These are phyloP conservation scores for Coniochaeta pulveracea DNA, from an alignment of 2,329 filamentous ascomycete species.

Conservation along the genomic window DNA sequence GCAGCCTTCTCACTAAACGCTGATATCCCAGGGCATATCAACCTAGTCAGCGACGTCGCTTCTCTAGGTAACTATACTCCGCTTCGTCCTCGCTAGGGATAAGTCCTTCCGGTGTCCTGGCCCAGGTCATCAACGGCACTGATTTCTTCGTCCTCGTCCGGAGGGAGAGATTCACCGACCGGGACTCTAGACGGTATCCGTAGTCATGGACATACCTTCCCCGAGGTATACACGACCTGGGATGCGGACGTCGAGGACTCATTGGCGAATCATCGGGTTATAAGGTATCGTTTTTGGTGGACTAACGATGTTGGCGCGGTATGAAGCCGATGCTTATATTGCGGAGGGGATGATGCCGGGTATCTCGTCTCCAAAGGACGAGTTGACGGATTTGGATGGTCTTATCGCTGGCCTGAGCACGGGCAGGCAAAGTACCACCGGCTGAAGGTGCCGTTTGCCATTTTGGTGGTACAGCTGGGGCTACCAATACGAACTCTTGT, in stretches of 20 bases:
- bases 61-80: slow-evolving; percentile 50
- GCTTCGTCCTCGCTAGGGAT: slow-evolving; percentile 35
- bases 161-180: slow-evolving; percentile 45
- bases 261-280: slow-evolving; percentile 48
- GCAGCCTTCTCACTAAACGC: slow-evolving; percentile 24
- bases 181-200: slow-evolving; percentile 41
- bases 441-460: slow-evolving; percentile 3
- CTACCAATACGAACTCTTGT: slow-evolving; percentile 4
- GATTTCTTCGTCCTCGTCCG: slow-evolving; percentile 56
- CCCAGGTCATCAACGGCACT: slow-evolving; percentile 43
- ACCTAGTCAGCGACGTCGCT: slow-evolving; percentile 49
- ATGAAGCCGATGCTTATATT: slow-evolving; percentile 46
- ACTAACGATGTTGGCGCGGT: slow-evolving; percentile 39
- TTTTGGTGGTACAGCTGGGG: slow-evolving; percentile 4
- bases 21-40: slow-evolving; percentile 24
- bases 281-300: slow-evolving; percentile 47
- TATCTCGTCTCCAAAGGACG: too few relatives aligned
- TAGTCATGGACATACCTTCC: slow-evolving; percentile 57
- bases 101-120: slow-evolving; percentile 44
- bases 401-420: too few relatives aligned
- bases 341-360: too few relatives aligned
- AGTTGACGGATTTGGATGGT: too few relatives aligned
- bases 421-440: too few relatives aligned
- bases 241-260: slow-evolving; percentile 40
- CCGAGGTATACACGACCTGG: slow-evolving; percentile 56